Evolutionary conservation across 1,284 basidiomycete species (phyloP).

Genomic region (Ustilago hordei): DNA sequence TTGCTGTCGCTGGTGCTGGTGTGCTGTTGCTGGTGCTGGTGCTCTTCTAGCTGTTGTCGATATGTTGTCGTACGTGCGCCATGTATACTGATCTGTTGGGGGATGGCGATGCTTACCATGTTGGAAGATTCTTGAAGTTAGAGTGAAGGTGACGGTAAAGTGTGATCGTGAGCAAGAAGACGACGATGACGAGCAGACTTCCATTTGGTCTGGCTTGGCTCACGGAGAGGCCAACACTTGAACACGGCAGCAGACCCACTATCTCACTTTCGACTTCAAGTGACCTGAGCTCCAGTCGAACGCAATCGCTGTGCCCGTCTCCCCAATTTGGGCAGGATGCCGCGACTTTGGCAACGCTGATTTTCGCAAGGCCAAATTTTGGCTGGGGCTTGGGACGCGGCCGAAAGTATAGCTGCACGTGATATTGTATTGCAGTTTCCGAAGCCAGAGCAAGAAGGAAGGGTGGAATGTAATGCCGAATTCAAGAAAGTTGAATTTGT

Average conservation of each 20-base stretch:
- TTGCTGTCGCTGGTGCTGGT: conserved; percentile 11
- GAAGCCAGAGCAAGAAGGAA: no score
- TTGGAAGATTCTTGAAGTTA: conserved; percentile 55
- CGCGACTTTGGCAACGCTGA: no score
- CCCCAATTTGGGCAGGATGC: no score
- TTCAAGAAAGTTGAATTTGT: conserved; percentile 11
- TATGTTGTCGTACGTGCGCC: conserved; percentile 5
- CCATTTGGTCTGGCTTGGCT: conserved; percentile 11
- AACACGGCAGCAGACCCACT: neutral
- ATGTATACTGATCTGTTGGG: neutral
- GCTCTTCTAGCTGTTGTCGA: conserved; percentile 24
- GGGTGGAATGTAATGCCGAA: neutral
- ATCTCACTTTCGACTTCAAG: neutral
- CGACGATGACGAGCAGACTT: conserved; percentile 28
- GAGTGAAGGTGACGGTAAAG: conserved; percentile 43
- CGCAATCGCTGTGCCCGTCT: no score
- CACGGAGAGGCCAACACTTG: neutral
- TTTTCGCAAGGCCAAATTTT: no score
- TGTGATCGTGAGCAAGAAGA: conserved; percentile 51
- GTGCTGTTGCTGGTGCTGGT: conserved; percentile 13
- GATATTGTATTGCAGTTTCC: neutral
- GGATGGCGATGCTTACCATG: conserved; percentile 48
- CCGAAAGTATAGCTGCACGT: no score
- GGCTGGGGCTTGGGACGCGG: no score
- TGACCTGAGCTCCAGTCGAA: no score